Percentiles rank a stretch among this genome's conserved stretches.
Conservation (phyloP, 1,284 basidiomycete genomes). For the Tylopilus sp. region DNA sequence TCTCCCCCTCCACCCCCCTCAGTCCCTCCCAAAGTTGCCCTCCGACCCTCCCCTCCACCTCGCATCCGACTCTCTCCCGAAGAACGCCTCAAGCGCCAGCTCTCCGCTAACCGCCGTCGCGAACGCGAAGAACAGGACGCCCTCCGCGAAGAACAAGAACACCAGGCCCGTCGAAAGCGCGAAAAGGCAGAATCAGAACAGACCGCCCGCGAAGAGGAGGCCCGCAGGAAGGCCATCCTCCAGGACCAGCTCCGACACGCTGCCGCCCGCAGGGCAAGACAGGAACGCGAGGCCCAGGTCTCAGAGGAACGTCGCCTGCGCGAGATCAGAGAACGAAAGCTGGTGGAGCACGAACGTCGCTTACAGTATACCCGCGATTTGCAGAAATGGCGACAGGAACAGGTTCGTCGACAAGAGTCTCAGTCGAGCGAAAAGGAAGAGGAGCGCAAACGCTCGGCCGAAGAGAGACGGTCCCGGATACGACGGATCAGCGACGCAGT, state of each 20-base stretch:
- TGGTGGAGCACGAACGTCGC: conserved; percentile 46
- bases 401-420: conserved; percentile 45
- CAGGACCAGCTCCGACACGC: conserved; percentile 49
- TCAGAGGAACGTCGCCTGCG: conserved; percentile 46
- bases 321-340: conserved; percentile 48
- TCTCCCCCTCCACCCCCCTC: conserved; percentile 5
- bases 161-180: conserved; percentile 43
- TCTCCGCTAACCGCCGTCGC: conserved; percentile 39
- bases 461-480: conserved; percentile 46
- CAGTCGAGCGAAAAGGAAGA: conserved; percentile 44
- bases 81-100: conserved; percentile 41
- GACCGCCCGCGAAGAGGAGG: conserved; percentile 50
- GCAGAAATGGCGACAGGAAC: conserved; percentile 53
- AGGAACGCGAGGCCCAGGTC: conserved; percentile 45
- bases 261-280: conserved; percentile 42
- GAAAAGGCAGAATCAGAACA: conserved; percentile 45
- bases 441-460: conserved; percentile 38
- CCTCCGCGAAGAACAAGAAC: conserved; percentile 46
- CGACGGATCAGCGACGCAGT: conserved; percentile 42
- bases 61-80: conserved; percentile 30
- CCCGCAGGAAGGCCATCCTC: conserved; percentile 39
- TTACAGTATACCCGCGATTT: conserved; percentile 49
- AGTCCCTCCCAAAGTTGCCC: conserved; percentile 4
- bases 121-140: conserved; percentile 49
- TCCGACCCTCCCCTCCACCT: neutral